Evolutionary conservation across 805 yeast genomes (phyloP).

Genomic region (Candida hispaniensis): DNA sequence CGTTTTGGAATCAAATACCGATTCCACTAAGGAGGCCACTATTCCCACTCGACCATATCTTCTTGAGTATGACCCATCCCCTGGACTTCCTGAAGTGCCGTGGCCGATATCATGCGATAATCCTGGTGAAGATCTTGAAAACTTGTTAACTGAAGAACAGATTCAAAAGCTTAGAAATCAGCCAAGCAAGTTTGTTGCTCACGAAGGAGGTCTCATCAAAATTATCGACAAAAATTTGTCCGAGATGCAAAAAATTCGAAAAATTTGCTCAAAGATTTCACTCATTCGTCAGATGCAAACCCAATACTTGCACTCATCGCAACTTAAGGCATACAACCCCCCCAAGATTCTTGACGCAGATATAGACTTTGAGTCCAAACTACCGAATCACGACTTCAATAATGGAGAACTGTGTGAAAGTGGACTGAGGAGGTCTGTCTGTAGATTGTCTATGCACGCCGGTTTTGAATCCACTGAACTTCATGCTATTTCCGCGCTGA

Average conservation of each 20-base stretch:
- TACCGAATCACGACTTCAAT: conserved; percentile 55
- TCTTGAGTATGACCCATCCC: conserved; percentile 74
- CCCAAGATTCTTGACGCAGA: conserved; percentile 54
- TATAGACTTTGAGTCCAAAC: conserved; percentile 70
- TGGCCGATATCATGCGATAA: conserved; percentile 33
- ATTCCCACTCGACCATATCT: conserved; percentile 30
- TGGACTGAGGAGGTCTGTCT: conserved; percentile 55
- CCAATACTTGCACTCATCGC: conserved; percentile 62
- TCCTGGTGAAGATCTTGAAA: conserved; percentile 37
- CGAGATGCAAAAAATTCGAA: conserved; percentile 79
- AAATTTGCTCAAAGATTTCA: conserved; percentile 77
- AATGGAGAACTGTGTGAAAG: conserved; percentile 52
- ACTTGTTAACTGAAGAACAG: conserved; percentile 27
- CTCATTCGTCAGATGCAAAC: conserved; percentile 85
- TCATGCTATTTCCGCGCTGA: conserved; percentile 62
- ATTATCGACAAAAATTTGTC: conserved; percentile 54
- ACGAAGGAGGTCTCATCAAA: conserved; percentile 45
- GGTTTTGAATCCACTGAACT: conserved; percentile 84
- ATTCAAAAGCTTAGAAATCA: conserved; percentile 21
- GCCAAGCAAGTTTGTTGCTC: conserved; percentile 35
- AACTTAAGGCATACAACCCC: conserved; percentile 57
- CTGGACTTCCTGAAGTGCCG: conserved; percentile 61
- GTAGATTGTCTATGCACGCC: conserved; percentile 77
- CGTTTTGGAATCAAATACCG: conserved; percentile 19
- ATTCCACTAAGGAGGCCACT: background rate